These are phyloP conservation scores for Aciculosporium take DNA, from an alignment of 2,329 filamentous ascomycete genomes.

Conservation along the genomic window DNA sequence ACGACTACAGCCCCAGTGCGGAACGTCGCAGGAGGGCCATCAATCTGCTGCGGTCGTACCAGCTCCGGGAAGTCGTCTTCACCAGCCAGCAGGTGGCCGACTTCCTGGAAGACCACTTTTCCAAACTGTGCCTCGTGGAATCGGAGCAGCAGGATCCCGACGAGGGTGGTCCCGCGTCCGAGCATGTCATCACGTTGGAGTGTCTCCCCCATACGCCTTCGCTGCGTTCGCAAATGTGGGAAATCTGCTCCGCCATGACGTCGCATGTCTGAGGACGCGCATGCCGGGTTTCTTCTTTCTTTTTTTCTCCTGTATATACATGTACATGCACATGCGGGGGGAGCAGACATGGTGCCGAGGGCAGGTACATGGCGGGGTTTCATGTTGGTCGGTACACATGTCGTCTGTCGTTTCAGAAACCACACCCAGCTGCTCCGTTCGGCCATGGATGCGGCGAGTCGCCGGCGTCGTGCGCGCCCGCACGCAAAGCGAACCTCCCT, in stretches of 20 bases:
- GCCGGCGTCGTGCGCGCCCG: no score
- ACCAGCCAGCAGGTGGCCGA: constrained; percentile 3
- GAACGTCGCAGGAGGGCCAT: not conserved
- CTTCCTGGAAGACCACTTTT: constrained; percentile 3
- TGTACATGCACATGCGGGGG: not conserved
- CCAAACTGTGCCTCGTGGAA: not conserved
- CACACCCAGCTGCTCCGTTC: no score
- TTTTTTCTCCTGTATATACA: not conserved
- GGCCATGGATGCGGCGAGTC: no score
- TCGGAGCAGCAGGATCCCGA: not conserved
- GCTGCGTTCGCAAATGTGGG: constrained; percentile 1
- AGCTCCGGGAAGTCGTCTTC: constrained; percentile 4
- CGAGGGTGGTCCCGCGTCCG: not conserved
- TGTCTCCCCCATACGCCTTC: not conserved
- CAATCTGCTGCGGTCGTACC: not conserved
- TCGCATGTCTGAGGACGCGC: not conserved
- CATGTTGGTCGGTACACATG: no score
- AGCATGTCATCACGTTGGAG: not conserved
- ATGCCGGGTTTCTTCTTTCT: not conserved
- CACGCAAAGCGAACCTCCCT: no score
- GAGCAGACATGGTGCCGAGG: no score
- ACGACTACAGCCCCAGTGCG: constrained; percentile 1
- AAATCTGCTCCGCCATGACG: not conserved
- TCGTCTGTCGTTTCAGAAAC: no score
- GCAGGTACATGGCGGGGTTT: no score